phyloP scores from a whole-genome alignment of 306 rosid genomes.

The Acmispon strigosus region DNA sequence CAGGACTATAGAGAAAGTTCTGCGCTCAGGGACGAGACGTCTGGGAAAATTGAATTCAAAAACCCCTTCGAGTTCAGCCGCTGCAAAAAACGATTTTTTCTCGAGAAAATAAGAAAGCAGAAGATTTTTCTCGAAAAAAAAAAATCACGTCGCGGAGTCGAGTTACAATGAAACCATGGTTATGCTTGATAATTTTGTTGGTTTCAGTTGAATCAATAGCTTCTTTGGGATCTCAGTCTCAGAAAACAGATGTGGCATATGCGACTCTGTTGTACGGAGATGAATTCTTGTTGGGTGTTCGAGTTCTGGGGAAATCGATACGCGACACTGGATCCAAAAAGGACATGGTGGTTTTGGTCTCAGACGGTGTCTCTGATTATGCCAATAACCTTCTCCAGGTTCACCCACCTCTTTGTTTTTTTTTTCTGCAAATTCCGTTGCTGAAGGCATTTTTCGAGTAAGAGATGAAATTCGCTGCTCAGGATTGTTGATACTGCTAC shows the following conservation, averaged over 20 bases:
- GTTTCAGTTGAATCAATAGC: conserved; percentile 25
- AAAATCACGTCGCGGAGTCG: not conserved
- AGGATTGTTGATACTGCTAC: not conserved
- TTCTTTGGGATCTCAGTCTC: conserved; percentile 43
- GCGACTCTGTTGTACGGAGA: conserved; percentile 81
- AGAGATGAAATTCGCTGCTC: not conserved
- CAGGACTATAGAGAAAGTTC: not conserved
- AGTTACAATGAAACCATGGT: conserved; percentile 35
- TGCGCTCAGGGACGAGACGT: too few relatives aligned
- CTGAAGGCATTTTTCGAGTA: not conserved
- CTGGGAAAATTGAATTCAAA: conserved; percentile 26
- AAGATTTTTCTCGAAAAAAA: not conserved
- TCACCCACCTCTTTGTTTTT: not conserved
- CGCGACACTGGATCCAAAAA: conserved; percentile 66
- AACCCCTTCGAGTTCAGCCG: conserved; percentile 9
- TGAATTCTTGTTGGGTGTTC: conserved; percentile 80
- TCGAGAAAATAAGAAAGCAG: not conserved
- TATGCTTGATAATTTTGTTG: conserved; percentile 22
- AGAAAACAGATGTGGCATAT: conserved; percentile 52
- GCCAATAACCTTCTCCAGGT: conserved; percentile 67
- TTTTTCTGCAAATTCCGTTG: not conserved
- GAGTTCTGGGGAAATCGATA: conserved; percentile 88
- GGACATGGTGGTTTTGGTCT: conserved; percentile 82
- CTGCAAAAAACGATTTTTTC: not conserved
- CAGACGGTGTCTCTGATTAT: conserved; percentile 81